Evolutionary conservation across 495 filamentous ascomycete species (phyloP), one percentile per base, ranked within the genome.

Genomic region (Hypoxylon subgilvum): DNA sequence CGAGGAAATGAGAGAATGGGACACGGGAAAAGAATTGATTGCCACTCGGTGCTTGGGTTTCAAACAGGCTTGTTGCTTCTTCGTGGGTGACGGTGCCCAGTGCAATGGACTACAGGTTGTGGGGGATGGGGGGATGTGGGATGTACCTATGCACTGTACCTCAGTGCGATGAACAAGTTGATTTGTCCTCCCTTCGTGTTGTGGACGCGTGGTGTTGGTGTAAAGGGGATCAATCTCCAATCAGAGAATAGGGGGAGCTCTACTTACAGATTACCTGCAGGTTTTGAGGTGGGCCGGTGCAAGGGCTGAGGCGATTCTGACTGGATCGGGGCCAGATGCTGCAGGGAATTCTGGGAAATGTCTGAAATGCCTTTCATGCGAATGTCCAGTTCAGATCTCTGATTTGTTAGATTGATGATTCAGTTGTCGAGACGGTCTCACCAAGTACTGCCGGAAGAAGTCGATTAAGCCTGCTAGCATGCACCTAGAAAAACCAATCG

Each of bases 201-300:
- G 13, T 53, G 56, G 51, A 61, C 61, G 61, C 61, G 61, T 65
- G 56, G 55, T 65, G 55, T 65, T 65, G 61, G 56, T 61, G 61
- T 61, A 65, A 53, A 64, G 52, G 44, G 45, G 46, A 6, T 25
- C 34, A 13, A 19, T 0, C 9, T 22, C 61, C 61, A 64, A 58
- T 64, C 47, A 58, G 46, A 55, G 22, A 42, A 58, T n/a, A 54
- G 44, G 54, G 49, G 53, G 22, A 43, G 25, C 9, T 48, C 17
- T 44, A 38, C 30, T 38, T 43, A 52, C 47, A 28, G 38, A 52
- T 53, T 57, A 49, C 53, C 34, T 57, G 60, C 59, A 57, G 51
- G 31, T 57, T 32, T 42, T 32, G 5, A 25, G 22, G 55, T 53
- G 60, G 52, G 34, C 7, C 47, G 36, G 60, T 52, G 60, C 60